Conservation (phyloP, 148 eudicot genomes). For the Dysphania ambrosioides region DNA sequence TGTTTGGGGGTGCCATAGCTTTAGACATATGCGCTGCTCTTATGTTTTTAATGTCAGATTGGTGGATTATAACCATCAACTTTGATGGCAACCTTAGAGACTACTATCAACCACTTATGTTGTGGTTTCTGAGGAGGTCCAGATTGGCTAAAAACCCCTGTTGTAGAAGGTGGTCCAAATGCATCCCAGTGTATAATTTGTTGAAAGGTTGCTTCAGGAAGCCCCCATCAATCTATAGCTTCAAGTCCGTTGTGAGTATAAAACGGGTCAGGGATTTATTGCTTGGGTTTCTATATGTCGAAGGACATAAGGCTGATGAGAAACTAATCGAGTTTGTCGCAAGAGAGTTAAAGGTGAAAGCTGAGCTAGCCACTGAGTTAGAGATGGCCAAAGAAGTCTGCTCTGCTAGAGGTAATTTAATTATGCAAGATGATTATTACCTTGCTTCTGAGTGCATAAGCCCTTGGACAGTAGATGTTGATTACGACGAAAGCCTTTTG, state of each 20-base stretch:
- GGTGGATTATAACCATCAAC: background rate
- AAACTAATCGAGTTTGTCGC: background rate
- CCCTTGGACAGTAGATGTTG: slow-evolving; percentile 16
- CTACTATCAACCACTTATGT: background rate
- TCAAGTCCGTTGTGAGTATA: background rate
- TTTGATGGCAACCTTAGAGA: background rate
- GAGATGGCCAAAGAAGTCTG: background rate
- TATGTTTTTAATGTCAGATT: slow-evolving; percentile 27
- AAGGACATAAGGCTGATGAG: background rate
- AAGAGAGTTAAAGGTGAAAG: slow-evolving; percentile 18
- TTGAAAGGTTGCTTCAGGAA: slow-evolving; percentile 11
- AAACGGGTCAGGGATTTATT: background rate
- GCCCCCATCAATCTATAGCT: background rate
- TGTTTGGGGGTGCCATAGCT: slow-evolving; percentile 31
- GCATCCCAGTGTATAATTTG: slow-evolving; percentile 19
- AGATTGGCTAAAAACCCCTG: background rate
- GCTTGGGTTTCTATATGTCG: background rate
- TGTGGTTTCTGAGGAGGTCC: background rate
- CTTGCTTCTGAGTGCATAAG: slow-evolving; percentile 9
- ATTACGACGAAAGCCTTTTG: slow-evolving; percentile 24
- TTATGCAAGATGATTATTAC: background rate
- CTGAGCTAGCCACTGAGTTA: background rate
- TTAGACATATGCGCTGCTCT: slow-evolving; percentile 19
- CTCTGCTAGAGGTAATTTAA: slow-evolving; percentile 8
- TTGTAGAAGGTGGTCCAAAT: slow-evolving; percentile 16